A percentile compares a stretch with the other conserved stretches of the same genome.
These are phyloP conservation scores for Capsicum baccatum DNA, from an alignment of 257 asterid species.

Conservation along the genomic window DNA sequence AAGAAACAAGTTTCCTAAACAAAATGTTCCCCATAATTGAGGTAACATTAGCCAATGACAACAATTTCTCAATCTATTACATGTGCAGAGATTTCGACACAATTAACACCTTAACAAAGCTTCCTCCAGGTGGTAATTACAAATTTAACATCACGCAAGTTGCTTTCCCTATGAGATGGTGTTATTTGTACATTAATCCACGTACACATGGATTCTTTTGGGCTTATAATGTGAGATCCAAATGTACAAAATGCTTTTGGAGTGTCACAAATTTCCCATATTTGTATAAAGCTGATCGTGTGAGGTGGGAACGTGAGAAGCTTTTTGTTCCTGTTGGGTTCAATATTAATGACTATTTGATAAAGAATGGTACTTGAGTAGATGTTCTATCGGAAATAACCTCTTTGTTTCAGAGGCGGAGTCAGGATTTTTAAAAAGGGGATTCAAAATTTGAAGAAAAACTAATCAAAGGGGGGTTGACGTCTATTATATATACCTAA, in stretches of 20 bases:
- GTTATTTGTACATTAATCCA: conserved; percentile 35
- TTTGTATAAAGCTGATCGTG: conserved; percentile 32
- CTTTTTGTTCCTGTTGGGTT: conserved; percentile 32
- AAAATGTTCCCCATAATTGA: conserved; percentile 30
- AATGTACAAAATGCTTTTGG: conserved; percentile 43
- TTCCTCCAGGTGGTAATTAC: background rate
- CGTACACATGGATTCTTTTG: conserved; percentile 32
- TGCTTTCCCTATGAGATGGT: conserved; percentile 43
- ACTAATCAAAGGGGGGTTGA: too few species aligned
- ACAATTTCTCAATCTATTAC: conserved; percentile 23
- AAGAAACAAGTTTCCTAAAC: background rate
- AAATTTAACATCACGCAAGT: conserved; percentile 34
- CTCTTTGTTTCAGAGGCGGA: too few species aligned
- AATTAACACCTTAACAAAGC: background rate
- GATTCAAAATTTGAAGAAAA: too few species aligned
- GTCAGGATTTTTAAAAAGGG: too few species aligned
- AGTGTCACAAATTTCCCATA: conserved; percentile 29
- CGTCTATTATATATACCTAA: too few species aligned
- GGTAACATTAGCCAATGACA: conserved; percentile 37
- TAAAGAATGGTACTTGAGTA: background rate
- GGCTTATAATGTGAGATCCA: conserved; percentile 38
- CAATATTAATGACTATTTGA: conserved; percentile 7
- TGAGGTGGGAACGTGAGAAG: conserved; percentile 41
- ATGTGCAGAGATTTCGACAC: conserved; percentile 34
- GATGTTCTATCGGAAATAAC: background rate